Evolutionary conservation across 2,329 filamentous ascomycete species (phyloP), one percentile per base, ranked within the genome.

Genomic region (Colletotrichum trifolii): DNA sequence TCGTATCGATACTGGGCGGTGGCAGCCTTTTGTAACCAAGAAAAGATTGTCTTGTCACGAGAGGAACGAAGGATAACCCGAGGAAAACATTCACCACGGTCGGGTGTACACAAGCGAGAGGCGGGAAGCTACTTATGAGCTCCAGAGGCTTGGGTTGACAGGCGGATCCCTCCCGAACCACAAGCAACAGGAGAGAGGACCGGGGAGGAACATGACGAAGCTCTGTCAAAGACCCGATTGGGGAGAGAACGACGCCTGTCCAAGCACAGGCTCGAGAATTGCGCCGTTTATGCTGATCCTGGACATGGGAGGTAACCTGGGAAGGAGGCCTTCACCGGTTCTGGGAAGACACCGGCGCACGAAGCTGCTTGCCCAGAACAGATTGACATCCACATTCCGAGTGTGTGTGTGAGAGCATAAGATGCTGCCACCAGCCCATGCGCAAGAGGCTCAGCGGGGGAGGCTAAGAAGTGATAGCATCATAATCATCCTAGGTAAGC

Each of bases 81-180:
- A 39, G 15, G 13, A 35, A 8, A 47, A n/a, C 13, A 40, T 13
- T 4, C 4, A 33, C 11, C 49, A n/a, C 34, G 25, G 38, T n/a
- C n/a, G n/a, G n/a, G n/a, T 10, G 1, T 7, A 13, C 42, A 15
- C 25, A 34, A 34, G 8, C 34, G 40, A 65, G 46, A 40, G 52
- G 39, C 8, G 34, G 43, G 6, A 50, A 46, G 13, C 58, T 48
- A 62, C 62, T 65, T 62, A 65, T 54, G 39, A 10, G 15, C 50
- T 42, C 50, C 56, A 36, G 61, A 61, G 13, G 7, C 12, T 13
- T 42, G 50, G 39, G n/a, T 43, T 52, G 46, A 52, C 62, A 15
- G 46, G 33, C 40, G 52, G 40, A 56, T 17, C 35, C 15, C 12
- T 25, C 17, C 52, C 34, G 54, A 52, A 35, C 46, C 42, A 62